Evolutionary conservation across 2,329 filamentous ascomycete genomes (phyloP), one percentile per base, ranked within the genome.

Genomic region (Aschersonia sp.): DNA sequence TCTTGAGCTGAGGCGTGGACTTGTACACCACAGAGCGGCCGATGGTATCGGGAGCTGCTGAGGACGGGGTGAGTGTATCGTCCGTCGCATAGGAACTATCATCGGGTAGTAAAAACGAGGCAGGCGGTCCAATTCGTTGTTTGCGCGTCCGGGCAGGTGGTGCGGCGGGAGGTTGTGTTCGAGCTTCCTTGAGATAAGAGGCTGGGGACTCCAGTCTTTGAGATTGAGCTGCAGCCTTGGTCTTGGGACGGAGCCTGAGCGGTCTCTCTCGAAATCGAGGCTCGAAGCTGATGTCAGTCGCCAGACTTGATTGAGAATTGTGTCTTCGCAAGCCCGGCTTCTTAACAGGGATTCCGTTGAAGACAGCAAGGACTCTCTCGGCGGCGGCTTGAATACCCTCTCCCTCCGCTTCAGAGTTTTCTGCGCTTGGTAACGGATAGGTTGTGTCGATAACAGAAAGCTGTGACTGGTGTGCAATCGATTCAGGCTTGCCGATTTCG

Each of bases 201-300:
- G 54, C 52, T 8, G 55, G 46, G 39, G 46, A 48, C 6, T 10
- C 10, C 5, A 37, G 10, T 5, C 33, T 41, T 4, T 42, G 22
- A 6, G 32, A 14, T n/a, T 42, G 31, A 6, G 14, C 12, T n/a
- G 12, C 5, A 12, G 43, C 8, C 45, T 53, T 56, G 6, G 56
- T 55, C 44, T 50, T 58, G 44, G 42, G 32, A 4, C 22, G 30
- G 7, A 56, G 53, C 8, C 57, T 58, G 5, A 71, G 57, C 7
- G 66, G 57, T 41, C 68, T 67, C 40, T 68, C 64, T 41, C 63
- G 66, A 5, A 63, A 56, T n/a, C 62, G 55, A 1, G 67, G 64
- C 22, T 63, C 56, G 49, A 63, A 67, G 46, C 54, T 52, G 3
- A 51, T 29, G 2, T 51, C 51, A 11, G 42, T 49, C 10, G 49